Conservation (phyloP, 2,329 filamentous ascomycete genomes). For the Fusarium coicis region DNA sequence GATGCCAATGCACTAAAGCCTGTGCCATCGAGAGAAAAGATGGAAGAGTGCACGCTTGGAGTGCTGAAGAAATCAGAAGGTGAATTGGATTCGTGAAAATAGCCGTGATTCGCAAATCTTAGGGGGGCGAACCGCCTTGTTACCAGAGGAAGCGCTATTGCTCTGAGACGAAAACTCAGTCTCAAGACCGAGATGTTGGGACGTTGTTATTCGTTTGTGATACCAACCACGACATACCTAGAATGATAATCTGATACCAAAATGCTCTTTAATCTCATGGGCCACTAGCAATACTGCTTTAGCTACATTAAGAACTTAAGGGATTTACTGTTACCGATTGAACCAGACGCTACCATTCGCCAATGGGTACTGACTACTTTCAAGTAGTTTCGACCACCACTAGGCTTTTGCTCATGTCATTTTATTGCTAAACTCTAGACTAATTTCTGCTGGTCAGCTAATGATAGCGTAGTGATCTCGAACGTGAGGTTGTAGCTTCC, state of each 20-base stretch:
- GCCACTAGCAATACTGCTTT: accelerated
- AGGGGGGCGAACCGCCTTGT: accelerated
- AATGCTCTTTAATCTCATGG: accelerated
- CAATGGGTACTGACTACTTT: accelerated
- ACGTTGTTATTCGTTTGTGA: no score
- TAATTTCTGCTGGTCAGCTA: accelerated
- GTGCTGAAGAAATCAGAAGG: accelerated
- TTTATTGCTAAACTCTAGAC: accelerated
- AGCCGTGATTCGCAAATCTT: not conserved
- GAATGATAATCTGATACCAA: accelerated
- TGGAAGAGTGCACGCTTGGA: not conserved
- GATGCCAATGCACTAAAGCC: not conserved
- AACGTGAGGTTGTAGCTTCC: accelerated
- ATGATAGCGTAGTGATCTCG: accelerated
- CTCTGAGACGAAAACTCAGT: accelerated
- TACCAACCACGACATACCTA: accelerated
- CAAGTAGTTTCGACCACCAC: no score
- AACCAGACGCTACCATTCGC: accelerated
- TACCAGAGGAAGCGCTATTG: accelerated
- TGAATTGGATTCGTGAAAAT: accelerated
- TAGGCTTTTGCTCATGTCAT: accelerated
- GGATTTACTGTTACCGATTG: accelerated
- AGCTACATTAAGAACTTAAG: accelerated
- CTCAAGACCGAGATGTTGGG: accelerated
- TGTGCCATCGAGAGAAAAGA: not conserved